Evolutionary conservation across 257 asterid genomes (phyloP).

Genomic region (Capsicum chinense): DNA sequence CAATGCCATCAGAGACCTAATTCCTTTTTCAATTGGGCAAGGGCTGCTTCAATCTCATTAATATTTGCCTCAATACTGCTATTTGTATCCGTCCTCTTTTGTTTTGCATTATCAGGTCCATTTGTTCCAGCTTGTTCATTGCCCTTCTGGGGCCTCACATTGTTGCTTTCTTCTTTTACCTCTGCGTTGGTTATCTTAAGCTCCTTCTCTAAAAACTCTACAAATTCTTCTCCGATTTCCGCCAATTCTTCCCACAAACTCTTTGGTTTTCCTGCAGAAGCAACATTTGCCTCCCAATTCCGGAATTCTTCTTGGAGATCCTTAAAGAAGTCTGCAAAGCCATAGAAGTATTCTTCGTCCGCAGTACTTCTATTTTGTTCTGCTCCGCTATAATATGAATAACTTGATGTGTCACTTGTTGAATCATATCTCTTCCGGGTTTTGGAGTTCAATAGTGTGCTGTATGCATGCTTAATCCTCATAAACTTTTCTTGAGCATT

Average conservation of each 20-base stretch:
- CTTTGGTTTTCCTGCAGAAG: constrained; percentile 79
- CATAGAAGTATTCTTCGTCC: constrained; percentile 85
- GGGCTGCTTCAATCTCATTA: constrained; percentile 83
- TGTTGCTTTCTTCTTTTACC: constrained; percentile 40
- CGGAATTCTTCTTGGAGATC: constrained; percentile 92
- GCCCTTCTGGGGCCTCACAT: constrained; percentile 35
- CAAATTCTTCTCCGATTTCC: constrained; percentile 90
- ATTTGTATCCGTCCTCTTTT: constrained; percentile 37
- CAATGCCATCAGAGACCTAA: constrained; percentile 60
- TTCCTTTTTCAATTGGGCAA: constrained; percentile 76
- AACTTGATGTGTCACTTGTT: constrained; percentile 57
- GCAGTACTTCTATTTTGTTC: constrained; percentile 47
- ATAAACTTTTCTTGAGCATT: constrained; percentile 83
- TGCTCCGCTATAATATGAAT: constrained; percentile 56
- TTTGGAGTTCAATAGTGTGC: constrained; percentile 67
- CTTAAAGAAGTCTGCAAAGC: constrained; percentile 88
- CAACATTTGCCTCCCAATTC: constrained; percentile 79
- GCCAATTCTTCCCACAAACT: constrained; percentile 95
- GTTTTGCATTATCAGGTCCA: constrained; percentile 40
- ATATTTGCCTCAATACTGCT: constrained; percentile 63
- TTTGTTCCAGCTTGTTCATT: constrained; percentile 40
- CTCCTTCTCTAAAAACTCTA: constrained; percentile 77
- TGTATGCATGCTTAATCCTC: constrained; percentile 98
- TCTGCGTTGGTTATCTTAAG: constrained; percentile 64
- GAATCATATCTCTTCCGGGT: constrained; percentile 59